Percentiles rank a stretch among this genome's conserved stretches.
Conservation (phyloP, 1,284 basidiomycete species). For the Microbotryum violaceum region DNA sequence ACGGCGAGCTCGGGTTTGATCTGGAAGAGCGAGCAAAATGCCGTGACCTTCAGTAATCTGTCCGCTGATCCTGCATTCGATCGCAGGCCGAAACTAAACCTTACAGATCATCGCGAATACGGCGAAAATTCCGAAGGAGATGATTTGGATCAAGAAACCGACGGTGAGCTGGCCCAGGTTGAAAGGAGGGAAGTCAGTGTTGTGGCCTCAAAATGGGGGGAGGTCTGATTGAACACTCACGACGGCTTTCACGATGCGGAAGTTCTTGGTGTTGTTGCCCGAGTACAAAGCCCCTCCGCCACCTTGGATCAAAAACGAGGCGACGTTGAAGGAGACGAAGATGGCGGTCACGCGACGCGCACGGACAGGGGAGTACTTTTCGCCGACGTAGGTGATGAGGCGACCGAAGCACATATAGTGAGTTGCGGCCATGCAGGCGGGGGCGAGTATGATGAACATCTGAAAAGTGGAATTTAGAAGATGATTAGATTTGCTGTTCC, state of each 20-base stretch:
- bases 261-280: conserved; percentile 11
- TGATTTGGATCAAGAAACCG: conserved; percentile 29
- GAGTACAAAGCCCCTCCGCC: conserved; percentile 24
- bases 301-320: conserved; percentile 26
- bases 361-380: conserved; percentile 17
- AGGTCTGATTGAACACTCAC: neutral
- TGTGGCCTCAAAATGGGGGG: neutral
- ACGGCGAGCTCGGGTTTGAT: conserved; percentile 15
- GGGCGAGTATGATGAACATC: conserved; percentile 24
- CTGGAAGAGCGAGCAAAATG: neutral
- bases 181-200: neutral
- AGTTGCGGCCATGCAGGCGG: conserved; percentile 19
- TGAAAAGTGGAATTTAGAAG: neutral
- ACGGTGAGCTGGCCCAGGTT: conserved; percentile 4
- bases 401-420: conserved; percentile 20
- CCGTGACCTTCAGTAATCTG: too few species aligned
- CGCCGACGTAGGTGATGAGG: conserved; percentile 23
- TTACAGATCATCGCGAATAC: conserved; percentile 20
- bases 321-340: conserved; percentile 17
- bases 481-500: too few species aligned
- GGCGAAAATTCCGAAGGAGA: conserved; percentile 21
- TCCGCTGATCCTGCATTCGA: too few species aligned
- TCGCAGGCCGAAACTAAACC: neutral
- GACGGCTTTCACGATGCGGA: conserved; percentile 25
- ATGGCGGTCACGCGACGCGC: conserved; percentile 21